phyloP scores from a whole-genome alignment of 192 early-diverging fungal species.

The Powellomyces hirtus region DNA sequence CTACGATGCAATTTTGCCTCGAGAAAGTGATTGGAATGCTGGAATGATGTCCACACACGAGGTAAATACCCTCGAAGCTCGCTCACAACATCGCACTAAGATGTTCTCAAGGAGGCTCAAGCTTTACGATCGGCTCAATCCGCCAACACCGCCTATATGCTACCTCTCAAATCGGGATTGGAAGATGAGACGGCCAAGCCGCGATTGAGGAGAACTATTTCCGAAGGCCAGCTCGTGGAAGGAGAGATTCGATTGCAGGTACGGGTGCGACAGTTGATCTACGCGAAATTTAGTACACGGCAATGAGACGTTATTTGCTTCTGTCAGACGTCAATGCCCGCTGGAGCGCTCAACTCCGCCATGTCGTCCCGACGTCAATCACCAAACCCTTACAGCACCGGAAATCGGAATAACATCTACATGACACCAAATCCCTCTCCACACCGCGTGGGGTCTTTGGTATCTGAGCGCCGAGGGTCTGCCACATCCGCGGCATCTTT shows the following conservation, averaged over 20 bases:
- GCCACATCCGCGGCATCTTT: no score
- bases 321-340: background rate
- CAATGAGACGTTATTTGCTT: background rate
- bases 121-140: background rate
- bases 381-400: no score
- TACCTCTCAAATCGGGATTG: conserved; percentile 6
- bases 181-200: background rate
- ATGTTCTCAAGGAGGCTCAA: no score
- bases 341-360: background rate
- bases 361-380: background rate
- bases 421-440: background rate
- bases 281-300: no score
- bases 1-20: background rate
- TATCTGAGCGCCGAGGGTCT: background rate
- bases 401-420: no score
- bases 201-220: background rate
- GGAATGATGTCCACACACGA: background rate
- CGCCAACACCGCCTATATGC: background rate
- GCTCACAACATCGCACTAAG: no score
- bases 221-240: conserved; percentile 1
- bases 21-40: background rate
- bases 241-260: no score
- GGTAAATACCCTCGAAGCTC: no score
- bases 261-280: no score
- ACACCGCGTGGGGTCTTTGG: background rate